Base-by-base conservation (phyloP, 805 yeast genomes). In the Yamadazyma ubonensis region DNA sequence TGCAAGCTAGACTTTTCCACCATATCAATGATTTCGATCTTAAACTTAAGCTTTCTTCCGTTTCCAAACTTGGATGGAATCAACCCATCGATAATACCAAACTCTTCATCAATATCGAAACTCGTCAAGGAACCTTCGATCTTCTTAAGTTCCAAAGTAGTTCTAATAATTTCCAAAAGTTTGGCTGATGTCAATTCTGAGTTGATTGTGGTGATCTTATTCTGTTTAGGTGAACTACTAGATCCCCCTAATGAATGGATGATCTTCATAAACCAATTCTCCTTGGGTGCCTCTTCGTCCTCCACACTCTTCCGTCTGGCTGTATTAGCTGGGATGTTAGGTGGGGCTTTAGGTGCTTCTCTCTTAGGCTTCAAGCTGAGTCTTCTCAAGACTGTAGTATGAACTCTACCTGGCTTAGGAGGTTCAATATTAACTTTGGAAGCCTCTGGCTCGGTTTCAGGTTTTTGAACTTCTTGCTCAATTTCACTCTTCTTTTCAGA, bases 51-150 rank as follows among this genome's bases (percentile, higher is more conserved):
- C 41, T 73, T 73, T 41, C 74, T 61, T 26, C 76, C 75, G 33
- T 60, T 53, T 2, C 76, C 69, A 48, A 58, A 72, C 28, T 63
- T 61, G 10, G 73, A 53, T n/a, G 80, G 78, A 11, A 76, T 65
- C 12, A 63, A 58, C 2, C 79, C 79, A 42, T 61, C 63, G 15
- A 76, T 65, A 11, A 63, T 46, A 4, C 73, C 69, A 45, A 66
- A 64, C 39, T 65, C 70, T 38, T 70, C 73, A 41, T 67, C 73
- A 27, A 73, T 58, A 2, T 63, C 65, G 10, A 69, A 70, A 18
- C 61, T 59, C 12, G 58, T 54, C 8, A 76, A 63, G 2, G 79
- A 64, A 0, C 81, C 81, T 52, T 76, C 80, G 38, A 72, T 64
- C 39, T 64, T 57, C 49, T 74, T 73, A 51, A 75, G 54, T 45